These are phyloP conservation scores for Suillus decipiens DNA, from an alignment of 768 basidiomycete species.

Conservation along the genomic window DNA sequence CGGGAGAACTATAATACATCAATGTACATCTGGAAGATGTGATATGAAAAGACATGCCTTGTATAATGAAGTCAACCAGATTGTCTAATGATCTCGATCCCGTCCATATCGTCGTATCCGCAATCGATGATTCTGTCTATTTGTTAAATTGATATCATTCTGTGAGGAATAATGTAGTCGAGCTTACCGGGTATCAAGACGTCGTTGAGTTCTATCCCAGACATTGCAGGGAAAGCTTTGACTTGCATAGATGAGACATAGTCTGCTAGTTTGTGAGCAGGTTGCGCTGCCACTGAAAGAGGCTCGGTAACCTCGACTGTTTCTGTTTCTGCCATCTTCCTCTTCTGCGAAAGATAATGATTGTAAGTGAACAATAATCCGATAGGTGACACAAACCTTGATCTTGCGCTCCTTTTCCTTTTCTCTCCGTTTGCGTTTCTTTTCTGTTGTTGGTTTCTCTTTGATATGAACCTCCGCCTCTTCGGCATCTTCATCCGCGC, in stretches of 20 bases:
- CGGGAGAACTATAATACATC: slow-evolving; percentile 55
- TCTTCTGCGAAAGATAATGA: slow-evolving; percentile 47
- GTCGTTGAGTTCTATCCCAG: slow-evolving; percentile 79
- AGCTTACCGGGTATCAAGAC: slow-evolving; percentile 72
- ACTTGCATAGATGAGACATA: slow-evolving; percentile 68
- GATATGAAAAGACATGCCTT: slow-evolving; percentile 49
- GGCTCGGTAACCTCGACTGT: slow-evolving; percentile 37
- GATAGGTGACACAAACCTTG: slow-evolving; percentile 47
- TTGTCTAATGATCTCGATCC: slow-evolving; percentile 70
- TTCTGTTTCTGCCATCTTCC: slow-evolving; percentile 59
- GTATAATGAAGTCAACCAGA: slow-evolving; percentile 73
- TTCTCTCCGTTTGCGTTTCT: slow-evolving; percentile 73
- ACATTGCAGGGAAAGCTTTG: slow-evolving; percentile 68
- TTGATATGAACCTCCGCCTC: slow-evolving; percentile 31
- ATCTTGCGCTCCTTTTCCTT: slow-evolving; percentile 73
- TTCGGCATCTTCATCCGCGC: slow-evolving; percentile 45
- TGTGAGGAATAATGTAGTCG: slow-evolving; percentile 5
- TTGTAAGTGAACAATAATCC: slow-evolving; percentile 15
- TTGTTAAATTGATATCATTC: slow-evolving; percentile 48
- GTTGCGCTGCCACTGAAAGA: slow-evolving; percentile 54
- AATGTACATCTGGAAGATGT: background rate
- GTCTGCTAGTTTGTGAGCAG: slow-evolving; percentile 57
- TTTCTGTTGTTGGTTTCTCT: slow-evolving; percentile 36
- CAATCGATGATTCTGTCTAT: slow-evolving; percentile 68
- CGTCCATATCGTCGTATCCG: slow-evolving; percentile 75